Conservation (phyloP, 257 asterid species). For the Forsythia viridissima region DNA sequence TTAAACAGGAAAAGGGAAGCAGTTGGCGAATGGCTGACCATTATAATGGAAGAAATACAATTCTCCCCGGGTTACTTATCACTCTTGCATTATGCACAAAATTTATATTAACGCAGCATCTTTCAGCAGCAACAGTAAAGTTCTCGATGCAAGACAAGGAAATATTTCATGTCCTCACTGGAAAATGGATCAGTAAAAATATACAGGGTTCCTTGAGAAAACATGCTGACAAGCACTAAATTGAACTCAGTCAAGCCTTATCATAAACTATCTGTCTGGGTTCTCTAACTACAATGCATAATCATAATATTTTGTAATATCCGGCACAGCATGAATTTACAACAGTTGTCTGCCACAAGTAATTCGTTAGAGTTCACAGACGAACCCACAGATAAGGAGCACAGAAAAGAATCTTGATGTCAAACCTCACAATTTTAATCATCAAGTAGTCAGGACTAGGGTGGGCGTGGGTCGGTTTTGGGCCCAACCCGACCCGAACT, state of each 20-base stretch:
- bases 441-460: conserved; percentile 1
- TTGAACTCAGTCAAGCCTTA: conserved; percentile 1
- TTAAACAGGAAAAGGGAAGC: conserved; percentile 2
- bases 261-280: neutral
- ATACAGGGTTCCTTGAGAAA: conserved; percentile 8
- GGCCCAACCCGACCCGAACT: no score
- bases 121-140: conserved; percentile 17
- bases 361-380: neutral
- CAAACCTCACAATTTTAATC: neutral
- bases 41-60: conserved; percentile 8
- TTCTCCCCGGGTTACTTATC: conserved; percentile 16
- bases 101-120: conserved; percentile 12
- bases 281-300: neutral
- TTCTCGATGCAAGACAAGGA: conserved; percentile 1
- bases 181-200: neutral
- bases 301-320: neutral
- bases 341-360: neutral
- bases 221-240: neutral
- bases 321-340: neutral
- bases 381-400: conserved; percentile 9
- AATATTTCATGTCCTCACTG: neutral
- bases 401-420: conserved; percentile 8
- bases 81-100: conserved; percentile 17
- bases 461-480: no score
- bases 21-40: conserved; percentile 8